Evolutionary conservation across 441 rosid species (phyloP).

Genomic region (Populus hybrid): DNA sequence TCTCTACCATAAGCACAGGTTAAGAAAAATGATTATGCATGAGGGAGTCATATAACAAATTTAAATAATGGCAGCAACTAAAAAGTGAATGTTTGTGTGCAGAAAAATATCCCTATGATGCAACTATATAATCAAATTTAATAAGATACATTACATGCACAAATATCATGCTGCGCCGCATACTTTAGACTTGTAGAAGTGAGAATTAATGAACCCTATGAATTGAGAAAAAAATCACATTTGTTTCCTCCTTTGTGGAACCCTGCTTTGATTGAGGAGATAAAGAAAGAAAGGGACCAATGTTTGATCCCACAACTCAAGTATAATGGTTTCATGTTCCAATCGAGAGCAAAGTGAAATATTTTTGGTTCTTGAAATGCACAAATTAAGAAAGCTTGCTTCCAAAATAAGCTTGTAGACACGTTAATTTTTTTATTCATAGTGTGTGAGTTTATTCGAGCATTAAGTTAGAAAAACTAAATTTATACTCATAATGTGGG

Average conservation of each 20-base stretch:
- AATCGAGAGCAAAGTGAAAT: background rate
- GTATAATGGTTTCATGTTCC: background rate
- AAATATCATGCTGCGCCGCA: background rate
- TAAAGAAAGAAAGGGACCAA: too few species aligned
- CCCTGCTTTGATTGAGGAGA: background rate
- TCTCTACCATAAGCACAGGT: background rate
- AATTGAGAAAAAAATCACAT: background rate
- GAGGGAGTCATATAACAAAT: too few species aligned
- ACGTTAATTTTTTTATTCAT: background rate
- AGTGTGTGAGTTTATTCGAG: background rate
- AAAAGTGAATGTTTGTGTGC: background rate
- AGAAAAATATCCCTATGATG: background rate
- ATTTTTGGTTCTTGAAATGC: background rate
- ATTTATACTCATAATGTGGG: background rate
- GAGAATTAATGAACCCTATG: background rate
- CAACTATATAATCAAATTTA: too few species aligned
- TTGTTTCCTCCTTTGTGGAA: background rate
- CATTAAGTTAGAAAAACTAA: too few species aligned
- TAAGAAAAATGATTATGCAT: too few species aligned
- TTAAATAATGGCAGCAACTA: background rate
- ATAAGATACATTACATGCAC: background rate
- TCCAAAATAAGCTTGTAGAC: background rate
- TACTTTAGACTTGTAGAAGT: background rate
- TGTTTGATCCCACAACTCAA: background rate
- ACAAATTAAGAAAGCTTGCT: background rate